These are phyloP conservation scores for Metschnikowia peoriensis DNA, from an alignment of 805 yeast species.

Conservation along the genomic window DNA sequence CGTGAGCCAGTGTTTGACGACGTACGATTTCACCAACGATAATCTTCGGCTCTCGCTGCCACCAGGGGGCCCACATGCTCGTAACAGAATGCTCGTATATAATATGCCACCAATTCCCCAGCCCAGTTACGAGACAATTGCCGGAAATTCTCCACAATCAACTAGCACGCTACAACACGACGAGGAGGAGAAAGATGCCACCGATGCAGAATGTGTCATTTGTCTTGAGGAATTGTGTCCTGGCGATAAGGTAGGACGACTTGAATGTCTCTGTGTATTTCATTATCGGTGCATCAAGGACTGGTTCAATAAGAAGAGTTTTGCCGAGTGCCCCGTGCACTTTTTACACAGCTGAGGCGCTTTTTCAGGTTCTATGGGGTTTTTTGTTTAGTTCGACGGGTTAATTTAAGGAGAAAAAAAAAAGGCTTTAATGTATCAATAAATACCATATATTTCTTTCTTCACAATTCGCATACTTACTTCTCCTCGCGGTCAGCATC, in stretches of 20 bases:
- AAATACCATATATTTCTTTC: no score
- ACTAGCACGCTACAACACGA: neutral
- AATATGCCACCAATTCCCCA: slow-evolving; percentile 48
- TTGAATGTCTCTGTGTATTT: slow-evolving; percentile 92
- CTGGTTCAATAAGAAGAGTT: slow-evolving; percentile 88
- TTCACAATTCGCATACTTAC: no score
- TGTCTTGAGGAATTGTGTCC: slow-evolving; percentile 86
- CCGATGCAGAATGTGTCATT: slow-evolving; percentile 81
- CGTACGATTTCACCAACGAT: slow-evolving; percentile 61
- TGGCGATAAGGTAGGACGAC: slow-evolving; percentile 85
- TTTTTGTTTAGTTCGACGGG: no score
- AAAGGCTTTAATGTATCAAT: no score
- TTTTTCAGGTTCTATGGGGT: no score
- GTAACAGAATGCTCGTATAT: slow-evolving; percentile 86
- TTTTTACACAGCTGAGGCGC: slow-evolving; percentile 30
- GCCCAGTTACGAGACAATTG: slow-evolving; percentile 36
- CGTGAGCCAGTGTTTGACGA: slow-evolving; percentile 70
- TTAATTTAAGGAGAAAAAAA: no score
- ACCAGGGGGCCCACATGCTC: slow-evolving; percentile 27
- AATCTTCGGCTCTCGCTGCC: slow-evolving; percentile 44
- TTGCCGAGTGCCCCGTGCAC: slow-evolving; percentile 86
- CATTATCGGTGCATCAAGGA: slow-evolving; percentile 87
- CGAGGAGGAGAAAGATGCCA: slow-evolving; percentile 21
- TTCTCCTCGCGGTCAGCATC: slow-evolving; percentile 29
- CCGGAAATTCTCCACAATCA: slow-evolving; percentile 16